Percentiles rank a stretch among this genome's conserved stretches.
phyloP scores from a whole-genome alignment of 495 filamentous ascomycete genomes.

The Penicillium lividum region DNA sequence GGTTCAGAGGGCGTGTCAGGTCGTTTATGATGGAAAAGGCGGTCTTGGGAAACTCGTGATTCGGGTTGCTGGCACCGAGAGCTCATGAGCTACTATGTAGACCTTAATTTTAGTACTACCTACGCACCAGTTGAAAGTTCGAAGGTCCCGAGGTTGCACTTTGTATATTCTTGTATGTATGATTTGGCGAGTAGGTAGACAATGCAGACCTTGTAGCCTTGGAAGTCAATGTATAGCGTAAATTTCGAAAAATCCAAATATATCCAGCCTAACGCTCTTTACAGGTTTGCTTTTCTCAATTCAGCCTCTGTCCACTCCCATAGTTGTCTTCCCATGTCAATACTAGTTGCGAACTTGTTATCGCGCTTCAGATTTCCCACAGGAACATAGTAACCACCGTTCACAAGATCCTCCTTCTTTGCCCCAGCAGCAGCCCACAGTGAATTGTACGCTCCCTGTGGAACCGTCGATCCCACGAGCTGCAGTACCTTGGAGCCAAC shows the following conservation, averaged over 20 bases:
- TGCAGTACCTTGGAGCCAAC: slow-evolving; percentile 17
- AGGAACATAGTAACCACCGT: slow-evolving; percentile 41
- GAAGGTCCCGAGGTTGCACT: no score
- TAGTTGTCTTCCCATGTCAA: slow-evolving; percentile 32
- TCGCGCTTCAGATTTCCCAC: slow-evolving; percentile 34
- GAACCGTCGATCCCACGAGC: slow-evolving; percentile 23
- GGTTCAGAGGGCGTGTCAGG: slow-evolving; percentile 45
- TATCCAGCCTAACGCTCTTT: background rate
- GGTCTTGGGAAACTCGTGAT: slow-evolving; percentile 59
- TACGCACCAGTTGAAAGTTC: no score
- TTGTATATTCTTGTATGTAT: no score
- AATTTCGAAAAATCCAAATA: background rate
- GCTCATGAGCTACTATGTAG: background rate
- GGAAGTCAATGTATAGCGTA: background rate
- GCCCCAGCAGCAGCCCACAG: slow-evolving; percentile 44
- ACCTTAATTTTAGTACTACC: no score
- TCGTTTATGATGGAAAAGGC: slow-evolving; percentile 52
- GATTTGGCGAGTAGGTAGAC: no score
- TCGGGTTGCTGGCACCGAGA: background rate
- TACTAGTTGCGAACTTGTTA: slow-evolving; percentile 26
- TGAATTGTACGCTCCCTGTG: slow-evolving; percentile 37
- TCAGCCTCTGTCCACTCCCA: slow-evolving; percentile 50
- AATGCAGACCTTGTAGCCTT: no score
- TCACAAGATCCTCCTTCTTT: slow-evolving; percentile 32
- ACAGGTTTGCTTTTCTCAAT: slow-evolving; percentile 24